These are phyloP conservation scores for Aurantiochytrium sp. DNA, from an alignment of 108 stramenopile species.

Conservation along the genomic window DNA sequence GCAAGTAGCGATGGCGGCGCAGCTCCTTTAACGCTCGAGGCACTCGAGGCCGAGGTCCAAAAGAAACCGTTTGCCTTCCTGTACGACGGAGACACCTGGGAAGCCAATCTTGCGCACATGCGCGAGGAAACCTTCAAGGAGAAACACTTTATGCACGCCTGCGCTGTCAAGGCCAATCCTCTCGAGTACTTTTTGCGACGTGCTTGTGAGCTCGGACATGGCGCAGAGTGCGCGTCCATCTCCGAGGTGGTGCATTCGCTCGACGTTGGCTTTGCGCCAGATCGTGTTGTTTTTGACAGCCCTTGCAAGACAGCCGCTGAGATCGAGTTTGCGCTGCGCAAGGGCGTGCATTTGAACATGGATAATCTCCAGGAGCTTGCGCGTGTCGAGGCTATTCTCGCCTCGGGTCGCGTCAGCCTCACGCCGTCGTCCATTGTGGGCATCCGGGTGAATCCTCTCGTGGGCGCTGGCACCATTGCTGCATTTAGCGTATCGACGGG, in stretches of 20 bases:
- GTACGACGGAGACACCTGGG: neutral
- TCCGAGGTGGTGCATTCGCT: constrained; percentile 25
- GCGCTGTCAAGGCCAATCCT: constrained; percentile 32
- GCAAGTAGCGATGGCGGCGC: too few relatives aligned
- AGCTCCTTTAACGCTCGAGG: neutral
- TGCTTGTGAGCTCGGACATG: neutral
- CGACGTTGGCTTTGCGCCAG: neutral
- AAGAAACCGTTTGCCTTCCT: neutral
- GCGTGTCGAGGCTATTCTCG: neutral
- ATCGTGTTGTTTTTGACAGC: constrained; percentile 23
- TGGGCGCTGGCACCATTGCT: neutral
- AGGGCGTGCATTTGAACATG: constrained; percentile 12
- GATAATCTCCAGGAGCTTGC: constrained; percentile 23
- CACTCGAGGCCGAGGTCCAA: neutral
- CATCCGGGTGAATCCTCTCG: constrained; percentile 19
- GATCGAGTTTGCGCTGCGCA: constrained; percentile 10
- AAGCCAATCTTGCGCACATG: neutral
- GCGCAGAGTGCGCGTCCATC: constrained; percentile 34
- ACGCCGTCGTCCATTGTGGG: neutral
- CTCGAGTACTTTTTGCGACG: neutral
- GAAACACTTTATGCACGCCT: neutral
- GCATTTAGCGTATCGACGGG: neutral
- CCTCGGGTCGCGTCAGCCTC: neutral
- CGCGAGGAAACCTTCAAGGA: neutral
- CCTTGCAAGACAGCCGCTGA: constrained; percentile 30